Percentiles rank a stretch among this genome's conserved stretches.
Conservation (phyloP, 345 rosid genomes). For the Citrus sinensis region DNA sequence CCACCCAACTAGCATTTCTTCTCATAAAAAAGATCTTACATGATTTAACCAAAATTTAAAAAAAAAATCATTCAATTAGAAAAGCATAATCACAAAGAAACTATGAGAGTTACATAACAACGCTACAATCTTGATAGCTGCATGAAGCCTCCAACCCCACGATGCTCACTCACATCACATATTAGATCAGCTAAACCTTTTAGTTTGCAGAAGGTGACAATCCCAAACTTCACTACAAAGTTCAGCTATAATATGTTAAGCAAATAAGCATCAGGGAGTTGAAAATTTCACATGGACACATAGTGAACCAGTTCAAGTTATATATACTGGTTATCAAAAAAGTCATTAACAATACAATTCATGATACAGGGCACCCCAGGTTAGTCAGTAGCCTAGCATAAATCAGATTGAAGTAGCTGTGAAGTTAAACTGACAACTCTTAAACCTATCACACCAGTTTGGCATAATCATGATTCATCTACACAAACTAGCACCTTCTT, state of each 20-base stretch:
- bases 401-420: not conserved
- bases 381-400: not conserved
- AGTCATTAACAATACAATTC: not conserved
- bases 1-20: not conserved
- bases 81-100: not conserved
- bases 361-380: not conserved
- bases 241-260: not conserved
- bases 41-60: not conserved
- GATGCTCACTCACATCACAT: not conserved
- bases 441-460: not conserved
- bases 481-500: not conserved
- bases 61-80: not conserved
- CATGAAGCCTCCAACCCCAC: not conserved
- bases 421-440: slow-evolving; percentile 3
- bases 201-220: not conserved
- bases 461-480: not conserved
- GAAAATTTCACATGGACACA: not conserved
- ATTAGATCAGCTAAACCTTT: not conserved
- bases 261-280: not conserved
- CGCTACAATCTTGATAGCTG: not conserved
- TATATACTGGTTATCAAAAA: not conserved
- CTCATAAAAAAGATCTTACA: not conserved
- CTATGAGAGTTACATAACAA: not conserved
- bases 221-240: not conserved
- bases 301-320: not conserved